A percentile compares a stretch with the other conserved stretches of the same genome.
Evolutionary conservation across 2,329 filamentous ascomycete species (phyloP).

Genomic region (Lecanosticta acicola): DNA sequence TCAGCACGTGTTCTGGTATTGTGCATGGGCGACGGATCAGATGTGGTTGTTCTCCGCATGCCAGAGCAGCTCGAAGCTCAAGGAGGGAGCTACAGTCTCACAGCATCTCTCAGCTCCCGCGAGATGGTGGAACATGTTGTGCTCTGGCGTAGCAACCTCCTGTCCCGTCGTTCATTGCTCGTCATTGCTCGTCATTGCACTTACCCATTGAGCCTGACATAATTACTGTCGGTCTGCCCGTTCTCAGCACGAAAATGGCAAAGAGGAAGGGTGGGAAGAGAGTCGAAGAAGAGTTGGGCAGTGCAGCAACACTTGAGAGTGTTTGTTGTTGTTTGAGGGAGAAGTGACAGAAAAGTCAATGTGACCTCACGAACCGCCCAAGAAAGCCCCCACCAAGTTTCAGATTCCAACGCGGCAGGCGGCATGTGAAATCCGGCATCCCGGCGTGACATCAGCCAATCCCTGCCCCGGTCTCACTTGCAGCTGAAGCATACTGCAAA

Average conservation of each 20-base stretch:
- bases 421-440: not conserved
- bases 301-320: not conserved
- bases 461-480: not conserved
- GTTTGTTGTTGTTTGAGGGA: not conserved
- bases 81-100: too few species aligned
- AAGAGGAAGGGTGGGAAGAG: too few species aligned
- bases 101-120: too few species aligned
- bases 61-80: too few species aligned
- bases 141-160: too few species aligned
- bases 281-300: not conserved
- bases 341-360: not conserved
- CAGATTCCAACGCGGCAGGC: not conserved
- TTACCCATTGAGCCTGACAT: not conserved
- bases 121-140: too few species aligned
- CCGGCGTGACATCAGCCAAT: not conserved
- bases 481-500: not conserved
- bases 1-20: too few species aligned
- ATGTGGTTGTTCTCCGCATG: too few species aligned
- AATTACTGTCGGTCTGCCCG: not conserved
- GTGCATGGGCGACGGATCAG: too few species aligned
- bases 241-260: too few species aligned
- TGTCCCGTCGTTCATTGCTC: too few species aligned
- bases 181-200: too few species aligned
- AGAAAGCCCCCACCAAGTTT: not conserved
- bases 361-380: not conserved